These are phyloP conservation scores for Alloteropsis semialata DNA, from an alignment of 176 grass and related monocot species.

Conservation along the genomic window DNA sequence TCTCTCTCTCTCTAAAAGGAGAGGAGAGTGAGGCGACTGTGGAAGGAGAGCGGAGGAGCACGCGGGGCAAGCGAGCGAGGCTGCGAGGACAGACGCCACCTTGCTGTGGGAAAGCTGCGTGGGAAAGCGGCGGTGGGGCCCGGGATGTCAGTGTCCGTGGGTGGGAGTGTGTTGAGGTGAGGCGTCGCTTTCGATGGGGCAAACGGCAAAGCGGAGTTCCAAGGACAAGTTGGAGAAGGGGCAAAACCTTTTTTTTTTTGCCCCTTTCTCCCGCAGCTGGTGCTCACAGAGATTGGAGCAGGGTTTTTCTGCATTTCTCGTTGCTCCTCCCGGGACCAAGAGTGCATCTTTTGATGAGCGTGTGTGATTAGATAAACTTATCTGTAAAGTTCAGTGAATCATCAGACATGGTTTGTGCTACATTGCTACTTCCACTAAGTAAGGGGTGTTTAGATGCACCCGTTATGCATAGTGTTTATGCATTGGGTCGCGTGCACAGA, in stretches of 20 bases:
- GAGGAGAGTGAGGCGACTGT: neutral
- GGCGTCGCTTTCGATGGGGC: conserved; percentile 34
- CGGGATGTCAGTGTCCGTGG: neutral
- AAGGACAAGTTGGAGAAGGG: neutral
- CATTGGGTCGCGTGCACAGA: too few relatives aligned
- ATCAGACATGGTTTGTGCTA: too few relatives aligned
- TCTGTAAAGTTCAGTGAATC: too few relatives aligned
- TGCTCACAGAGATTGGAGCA: neutral
- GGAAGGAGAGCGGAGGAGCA: neutral
- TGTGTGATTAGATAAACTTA: neutral
- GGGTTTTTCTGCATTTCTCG: neutral
- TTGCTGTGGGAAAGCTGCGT: conserved; percentile 16
- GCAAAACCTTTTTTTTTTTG: conserved; percentile 1
- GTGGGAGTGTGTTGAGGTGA: neutral
- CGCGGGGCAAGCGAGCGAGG: conserved; percentile 10
- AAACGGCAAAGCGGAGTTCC: conserved; percentile 25
- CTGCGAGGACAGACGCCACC: neutral
- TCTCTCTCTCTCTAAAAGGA: conserved; percentile 15
- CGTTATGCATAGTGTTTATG: too few relatives aligned
- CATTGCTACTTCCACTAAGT: too few relatives aligned
- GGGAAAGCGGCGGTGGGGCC: conserved; percentile 6
- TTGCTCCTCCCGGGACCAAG: neutral
- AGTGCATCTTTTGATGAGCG: conserved; percentile 7
- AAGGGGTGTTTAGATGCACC: too few relatives aligned
- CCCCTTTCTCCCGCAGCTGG: too few relatives aligned